A percentile compares a stretch with the other conserved stretches of the same genome.
These are phyloP conservation scores for Colletotrichum cereale DNA, from an alignment of 2,329 filamentous ascomycete species.

Conservation along the genomic window DNA sequence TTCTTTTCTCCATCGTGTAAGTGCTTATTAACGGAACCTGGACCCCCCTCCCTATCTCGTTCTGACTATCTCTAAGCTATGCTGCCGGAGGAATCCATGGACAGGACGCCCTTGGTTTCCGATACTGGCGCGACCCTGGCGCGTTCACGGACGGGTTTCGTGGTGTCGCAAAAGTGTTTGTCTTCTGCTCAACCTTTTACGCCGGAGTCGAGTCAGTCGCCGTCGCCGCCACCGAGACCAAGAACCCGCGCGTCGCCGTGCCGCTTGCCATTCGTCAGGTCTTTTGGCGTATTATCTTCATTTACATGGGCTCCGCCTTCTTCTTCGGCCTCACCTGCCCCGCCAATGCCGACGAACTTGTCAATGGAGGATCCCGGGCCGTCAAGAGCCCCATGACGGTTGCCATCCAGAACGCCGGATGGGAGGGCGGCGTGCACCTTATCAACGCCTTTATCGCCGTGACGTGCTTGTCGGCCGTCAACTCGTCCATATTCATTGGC, in stretches of 20 bases:
- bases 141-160: slow-evolving; percentile 77
- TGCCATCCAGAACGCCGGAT: slow-evolving; percentile 80
- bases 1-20: slow-evolving; percentile 77
- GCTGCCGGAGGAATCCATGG: slow-evolving; percentile 75
- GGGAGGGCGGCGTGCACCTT: slow-evolving; percentile 78
- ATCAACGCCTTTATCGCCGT: slow-evolving; percentile 84
- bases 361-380: slow-evolving; percentile 71
- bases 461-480: slow-evolving; percentile 78
- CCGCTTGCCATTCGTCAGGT: slow-evolving; percentile 71
- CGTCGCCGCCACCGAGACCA: slow-evolving; percentile 72
- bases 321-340: slow-evolving; percentile 83
- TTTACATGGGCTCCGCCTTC: slow-evolving; percentile 78
- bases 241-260: slow-evolving; percentile 68
- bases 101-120: slow-evolving; percentile 71
- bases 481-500: slow-evolving; percentile 82
- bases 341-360: slow-evolving; percentile 73
- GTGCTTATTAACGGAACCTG: slow-evolving; percentile 32
- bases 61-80: slow-evolving; percentile 56
- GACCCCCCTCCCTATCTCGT: too few relatives aligned
- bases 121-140: slow-evolving; percentile 79
- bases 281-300: slow-evolving; percentile 71
- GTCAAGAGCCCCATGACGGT: slow-evolving; percentile 81
- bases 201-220: slow-evolving; percentile 75
- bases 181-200: slow-evolving; percentile 78
- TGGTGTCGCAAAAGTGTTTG: slow-evolving; percentile 74